Base-by-base conservation (phyloP, 2,329 filamentous ascomycete species). In the Diplodia seriata region DNA sequence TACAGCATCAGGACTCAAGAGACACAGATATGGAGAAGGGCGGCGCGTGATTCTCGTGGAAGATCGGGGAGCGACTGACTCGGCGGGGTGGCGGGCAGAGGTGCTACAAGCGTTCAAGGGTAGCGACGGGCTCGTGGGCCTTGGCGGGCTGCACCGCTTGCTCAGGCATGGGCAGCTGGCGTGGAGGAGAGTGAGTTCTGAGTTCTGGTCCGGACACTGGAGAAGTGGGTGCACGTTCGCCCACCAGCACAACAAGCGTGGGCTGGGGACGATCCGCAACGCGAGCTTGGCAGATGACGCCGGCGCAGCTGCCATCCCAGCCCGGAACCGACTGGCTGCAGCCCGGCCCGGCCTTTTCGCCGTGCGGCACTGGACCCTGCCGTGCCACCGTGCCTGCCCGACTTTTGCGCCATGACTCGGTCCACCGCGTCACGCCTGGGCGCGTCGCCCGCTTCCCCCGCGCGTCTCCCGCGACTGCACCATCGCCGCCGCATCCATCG, bases 161-260 rank as follows among this genome's bases (percentile, higher is more conserved):
- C 62, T 55, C 38, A 65, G 62, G 62, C 62, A 65, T 65, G 51
- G 29, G 50, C 49, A 55, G 50, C 33, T 55, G 49, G 29, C n/a
- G 40, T 29, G 50, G 61, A 26, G 23, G 57, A 20, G 18, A 29
- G 38, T 29, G 55, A 18, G 55, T n/a, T 8, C 8, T 61, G 43
- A n/a, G 43, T 47, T 47, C 43, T 47, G 43, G 43, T 36, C 11
- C 14, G 53, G 53, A 36, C 15, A 43, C 14, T 33, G 59, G 47
- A 47, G 23, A 51, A 62, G 57, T 63, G 59, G 59, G 59, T 63
- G 59, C 59, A 63, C 59, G 59, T 63, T 63, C 43, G 8, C 54
- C 53, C 47, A 51, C 12, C 59, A 51, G 9, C 29, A 51, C 57
- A 62, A 62, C 40, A 59, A 15, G 43, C 38, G 56, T 9, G 15